These are phyloP conservation scores for Podaxis mareebaensis DNA, from an alignment of 768 basidiomycete genomes.

Conservation along the genomic window DNA sequence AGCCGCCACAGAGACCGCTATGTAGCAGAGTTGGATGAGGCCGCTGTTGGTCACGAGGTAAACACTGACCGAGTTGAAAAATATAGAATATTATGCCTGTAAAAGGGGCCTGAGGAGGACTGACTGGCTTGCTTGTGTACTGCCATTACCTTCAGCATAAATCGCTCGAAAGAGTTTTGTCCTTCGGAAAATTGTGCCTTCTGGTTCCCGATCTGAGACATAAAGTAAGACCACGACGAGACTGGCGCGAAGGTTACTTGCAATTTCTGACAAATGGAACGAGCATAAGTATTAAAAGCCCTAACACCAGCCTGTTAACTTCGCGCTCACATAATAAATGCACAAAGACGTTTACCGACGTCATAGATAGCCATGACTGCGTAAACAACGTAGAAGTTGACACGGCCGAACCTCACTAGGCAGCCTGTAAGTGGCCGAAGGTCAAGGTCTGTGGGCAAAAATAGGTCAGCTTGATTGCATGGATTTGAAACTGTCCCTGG, in stretches of 20 bases:
- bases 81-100: neutral
- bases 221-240: neutral
- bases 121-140: too few species aligned
- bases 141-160: neutral
- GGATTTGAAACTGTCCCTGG: too few species aligned
- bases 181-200: neutral
- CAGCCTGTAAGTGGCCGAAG: neutral
- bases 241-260: neutral
- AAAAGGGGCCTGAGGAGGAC: too few species aligned
- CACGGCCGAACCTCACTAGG: neutral
- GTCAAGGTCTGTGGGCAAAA: neutral
- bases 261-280: neutral
- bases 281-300: neutral
- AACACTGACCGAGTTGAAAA: neutral
- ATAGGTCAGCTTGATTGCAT: neutral
- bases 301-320: neutral
- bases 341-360: neutral
- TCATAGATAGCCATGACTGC: neutral
- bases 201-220: neutral
- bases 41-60: neutral
- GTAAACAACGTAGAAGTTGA: neutral
- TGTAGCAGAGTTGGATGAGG: neutral
- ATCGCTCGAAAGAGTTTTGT: neutral
- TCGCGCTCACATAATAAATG: neutral
- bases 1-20: neutral